These are phyloP conservation scores for Sarocladiaceae sp. DNA, from an alignment of 2,329 filamentous ascomycete genomes.

Conservation along the genomic window DNA sequence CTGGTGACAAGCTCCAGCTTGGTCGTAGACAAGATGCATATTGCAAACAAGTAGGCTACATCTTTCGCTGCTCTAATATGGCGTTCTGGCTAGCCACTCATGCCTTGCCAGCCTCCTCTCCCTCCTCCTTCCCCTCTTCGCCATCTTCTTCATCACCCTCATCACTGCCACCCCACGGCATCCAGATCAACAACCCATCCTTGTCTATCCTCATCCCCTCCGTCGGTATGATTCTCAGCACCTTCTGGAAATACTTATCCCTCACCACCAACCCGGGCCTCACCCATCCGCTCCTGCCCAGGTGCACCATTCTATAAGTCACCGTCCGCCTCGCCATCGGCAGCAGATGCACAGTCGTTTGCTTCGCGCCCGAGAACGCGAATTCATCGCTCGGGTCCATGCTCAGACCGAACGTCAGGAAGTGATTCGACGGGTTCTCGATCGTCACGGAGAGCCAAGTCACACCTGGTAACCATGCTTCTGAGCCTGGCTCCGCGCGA, in stretches of 20 bases:
- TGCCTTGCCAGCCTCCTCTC: conserved; percentile 7
- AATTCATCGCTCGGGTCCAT: conserved; percentile 94
- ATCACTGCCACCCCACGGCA: conserved; percentile 29
- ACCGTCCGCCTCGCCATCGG: conserved; percentile 71
- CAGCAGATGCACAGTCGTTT: conserved; percentile 70
- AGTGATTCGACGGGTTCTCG: conserved; percentile 91
- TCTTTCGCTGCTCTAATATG: too few relatives aligned
- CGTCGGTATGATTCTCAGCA: conserved; percentile 71
- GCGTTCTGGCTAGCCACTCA: too few relatives aligned
- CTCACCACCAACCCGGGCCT: conserved; percentile 68
- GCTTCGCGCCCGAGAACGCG: conserved; percentile 85
- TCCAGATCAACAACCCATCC: conserved; percentile 58
- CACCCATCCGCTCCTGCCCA: conserved; percentile 64
- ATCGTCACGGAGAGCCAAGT: conserved; percentile 56
- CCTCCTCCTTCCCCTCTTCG: neutral
- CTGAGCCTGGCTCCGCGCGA: conserved; percentile 12
- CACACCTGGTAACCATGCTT: conserved; percentile 19
- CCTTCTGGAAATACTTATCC: conserved; percentile 91
- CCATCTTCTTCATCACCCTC: neutral
- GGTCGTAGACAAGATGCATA: too few relatives aligned
- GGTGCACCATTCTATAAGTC: conserved; percentile 68
- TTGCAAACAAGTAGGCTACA: too few relatives aligned
- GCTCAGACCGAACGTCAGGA: conserved; percentile 82
- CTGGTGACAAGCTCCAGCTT: too few relatives aligned
- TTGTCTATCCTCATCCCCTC: conserved; percentile 63